Base-by-base conservation (phyloP, 2,329 filamentous ascomycete genomes). In the Aspergillus viridinutans region DNA sequence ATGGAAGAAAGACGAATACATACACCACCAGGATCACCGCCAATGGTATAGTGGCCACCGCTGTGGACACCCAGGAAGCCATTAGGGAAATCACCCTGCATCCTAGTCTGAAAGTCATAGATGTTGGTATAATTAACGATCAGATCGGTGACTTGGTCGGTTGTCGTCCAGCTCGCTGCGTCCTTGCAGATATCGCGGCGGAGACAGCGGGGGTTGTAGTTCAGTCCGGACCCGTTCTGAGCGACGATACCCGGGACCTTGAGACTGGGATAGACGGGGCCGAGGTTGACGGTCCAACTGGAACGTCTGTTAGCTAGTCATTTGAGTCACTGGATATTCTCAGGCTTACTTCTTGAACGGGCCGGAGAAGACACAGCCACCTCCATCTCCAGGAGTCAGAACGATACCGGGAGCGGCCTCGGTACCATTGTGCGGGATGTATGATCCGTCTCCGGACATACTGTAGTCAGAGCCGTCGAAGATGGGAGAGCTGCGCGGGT, bases 11-110 rank as follows among this genome's bases (percentile, higher is more conserved):
- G n/a, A 1, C 3, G 12, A 10, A n/a, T 20, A 58, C 58, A 6
- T 58, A 60, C 58, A 29, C 62, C 74, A 10, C 73, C 77, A 0
- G 73, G 72, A 52, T 80, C 78, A 14, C 77, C 78, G 20, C 73
- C 74, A 47, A 78, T 71, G 8, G 75, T 73, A 64, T 75, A 79
- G 62, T 81, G 79, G 1, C 77, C 78, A 1, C 66, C 77, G 1
- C 72, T 73, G 57, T 81, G 79, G 4, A 80, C 71, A 23, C 76
- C 76, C 32, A 73, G 68, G 28, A 59, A 61, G 1, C 56, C 75
- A 7, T 78, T 77, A 57, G 58, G 56, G 26, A 60, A 61, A 23
- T 60, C 54, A 3, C 66, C 66, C 53, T 65, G 65, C 52, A 68
- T 61, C 23, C 45, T 54, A 17, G 45, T 55, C 52, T 66, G 61